These are phyloP conservation scores for Picea abies DNA, from an alignment of 83 land plant genomes.

Conservation along the genomic window DNA sequence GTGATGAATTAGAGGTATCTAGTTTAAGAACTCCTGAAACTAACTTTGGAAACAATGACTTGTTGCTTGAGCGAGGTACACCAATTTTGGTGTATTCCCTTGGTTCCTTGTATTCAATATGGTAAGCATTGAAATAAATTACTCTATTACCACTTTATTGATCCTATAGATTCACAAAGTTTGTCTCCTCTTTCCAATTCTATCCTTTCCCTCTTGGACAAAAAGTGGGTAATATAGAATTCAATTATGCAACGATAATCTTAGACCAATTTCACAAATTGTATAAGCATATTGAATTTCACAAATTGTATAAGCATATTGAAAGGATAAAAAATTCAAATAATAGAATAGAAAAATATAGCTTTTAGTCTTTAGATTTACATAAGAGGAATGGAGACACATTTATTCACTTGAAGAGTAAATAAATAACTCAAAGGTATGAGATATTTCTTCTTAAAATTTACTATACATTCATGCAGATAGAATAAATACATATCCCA, in stretches of 20 bases:
- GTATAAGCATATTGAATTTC: not conserved
- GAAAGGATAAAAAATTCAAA: not conserved
- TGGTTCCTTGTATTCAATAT: slow-evolving; percentile 6
- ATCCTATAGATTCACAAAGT: slow-evolving; percentile 55
- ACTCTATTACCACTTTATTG: slow-evolving; percentile 28
- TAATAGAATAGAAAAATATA: not conserved
- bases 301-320: no score
- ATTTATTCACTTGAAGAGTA: not conserved
- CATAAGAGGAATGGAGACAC: not conserved
- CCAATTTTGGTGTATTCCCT: not conserved
- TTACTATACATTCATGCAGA: no score
- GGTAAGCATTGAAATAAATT: not conserved
- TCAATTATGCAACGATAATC: slow-evolving; percentile 74
- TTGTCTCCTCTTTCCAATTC: slow-evolving; percentile 44
- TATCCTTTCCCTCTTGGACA: slow-evolving; percentile 76
- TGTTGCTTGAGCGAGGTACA: slow-evolving; percentile 6
- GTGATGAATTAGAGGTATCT: not conserved
- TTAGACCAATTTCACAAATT: slow-evolving; percentile 16
- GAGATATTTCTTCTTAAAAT: not conserved
- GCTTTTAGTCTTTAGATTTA: not conserved
- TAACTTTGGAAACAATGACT: not conserved
- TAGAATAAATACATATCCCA: not conserved
- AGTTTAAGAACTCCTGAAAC: not conserved
- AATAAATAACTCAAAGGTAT: not conserved
- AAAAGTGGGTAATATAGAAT: slow-evolving; percentile 63